Evolutionary conservation across 2,329 filamentous ascomycete genomes (phyloP).

Genomic region (Malbranchea cinnamomea): DNA sequence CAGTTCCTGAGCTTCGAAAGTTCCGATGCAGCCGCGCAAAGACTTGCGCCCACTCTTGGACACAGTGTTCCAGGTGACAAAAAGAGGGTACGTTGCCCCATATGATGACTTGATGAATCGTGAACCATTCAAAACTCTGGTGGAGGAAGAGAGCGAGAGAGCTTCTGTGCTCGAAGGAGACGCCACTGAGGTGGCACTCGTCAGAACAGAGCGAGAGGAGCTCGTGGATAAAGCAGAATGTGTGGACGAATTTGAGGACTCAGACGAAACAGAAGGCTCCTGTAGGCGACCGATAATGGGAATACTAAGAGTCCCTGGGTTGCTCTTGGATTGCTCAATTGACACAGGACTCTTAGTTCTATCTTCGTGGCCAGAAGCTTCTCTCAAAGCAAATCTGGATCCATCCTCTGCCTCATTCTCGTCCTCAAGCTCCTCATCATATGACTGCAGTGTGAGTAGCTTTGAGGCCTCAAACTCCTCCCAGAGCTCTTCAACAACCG

Average conservation of each 20-base stretch:
- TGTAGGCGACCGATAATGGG: constrained; percentile 22
- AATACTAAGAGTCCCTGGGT: constrained; percentile 15
- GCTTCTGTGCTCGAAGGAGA: constrained; percentile 30
- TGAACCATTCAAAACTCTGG: constrained; percentile 11
- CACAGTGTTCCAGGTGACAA: constrained; percentile 86
- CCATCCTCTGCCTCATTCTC: constrained; percentile 11
- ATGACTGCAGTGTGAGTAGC: constrained; percentile 8
- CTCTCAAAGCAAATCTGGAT: no score
- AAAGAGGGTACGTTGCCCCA: constrained; percentile 54
- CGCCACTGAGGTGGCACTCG: constrained; percentile 26
- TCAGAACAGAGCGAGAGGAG: constrained; percentile 31
- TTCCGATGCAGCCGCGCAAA: constrained; percentile 90
- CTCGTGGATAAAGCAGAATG: constrained; percentile 33
- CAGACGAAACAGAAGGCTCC: constrained; percentile 20
- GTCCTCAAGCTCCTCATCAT: constrained; percentile 18
- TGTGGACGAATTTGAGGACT: constrained; percentile 25
- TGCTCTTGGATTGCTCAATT: constrained; percentile 12
- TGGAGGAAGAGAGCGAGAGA: constrained; percentile 19
- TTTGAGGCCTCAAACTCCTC: constrained; percentile 33
- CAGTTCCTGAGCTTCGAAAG: constrained; percentile 67
- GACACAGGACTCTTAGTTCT: no score
- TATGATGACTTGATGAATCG: constrained; percentile 24
- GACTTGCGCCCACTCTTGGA: constrained; percentile 45
- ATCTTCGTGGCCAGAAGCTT: no score
- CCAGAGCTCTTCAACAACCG: constrained; percentile 57